phyloP scores from a whole-genome alignment of 1,139 yeast genomes.

The Taphrina deformans region DNA sequence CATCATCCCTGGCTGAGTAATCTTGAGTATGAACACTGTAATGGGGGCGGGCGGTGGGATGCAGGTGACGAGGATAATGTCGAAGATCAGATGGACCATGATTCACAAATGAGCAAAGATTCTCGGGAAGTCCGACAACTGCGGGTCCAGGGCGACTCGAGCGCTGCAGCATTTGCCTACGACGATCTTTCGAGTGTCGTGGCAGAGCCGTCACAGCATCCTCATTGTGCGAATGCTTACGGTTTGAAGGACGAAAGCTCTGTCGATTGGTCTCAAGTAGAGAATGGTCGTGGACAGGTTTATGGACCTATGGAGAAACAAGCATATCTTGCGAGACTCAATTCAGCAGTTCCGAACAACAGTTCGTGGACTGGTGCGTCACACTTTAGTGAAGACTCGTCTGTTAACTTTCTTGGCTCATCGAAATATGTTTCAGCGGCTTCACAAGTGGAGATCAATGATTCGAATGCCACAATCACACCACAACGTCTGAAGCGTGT shows the following conservation, averaged over 20 bases:
- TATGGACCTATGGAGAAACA: not conserved
- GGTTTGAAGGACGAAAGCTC: slow-evolving; percentile 18
- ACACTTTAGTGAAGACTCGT: slow-evolving; percentile 14
- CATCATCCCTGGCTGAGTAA: slow-evolving; percentile 60
- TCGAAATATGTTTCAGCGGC: slow-evolving; percentile 24
- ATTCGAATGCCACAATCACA: slow-evolving; percentile 30
- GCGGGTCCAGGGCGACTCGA: slow-evolving; percentile 1
- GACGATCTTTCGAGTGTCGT: not conserved
- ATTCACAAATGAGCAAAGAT: slow-evolving; percentile 14
- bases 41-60: slow-evolving; percentile 1
- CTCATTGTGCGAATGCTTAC: not conserved
- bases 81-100: slow-evolving; percentile 26
- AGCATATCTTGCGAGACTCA: not conserved
- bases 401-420: slow-evolving; percentile 17
- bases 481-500: slow-evolving; percentile 16
- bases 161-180: slow-evolving; percentile 10
- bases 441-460: not conserved
- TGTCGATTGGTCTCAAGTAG: not conserved
- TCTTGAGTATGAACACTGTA: not conserved
- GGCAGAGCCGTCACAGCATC: not conserved
- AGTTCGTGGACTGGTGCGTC: not conserved
- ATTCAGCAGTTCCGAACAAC: not conserved
- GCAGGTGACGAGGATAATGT: slow-evolving; percentile 6
- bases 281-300: not conserved
- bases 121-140: slow-evolving; percentile 4